Percentiles rank a stretch among this genome's conserved stretches.
Evolutionary conservation across 2,329 filamentous ascomycete genomes (phyloP).

Genomic region (Fusarium fujikuroi): DNA sequence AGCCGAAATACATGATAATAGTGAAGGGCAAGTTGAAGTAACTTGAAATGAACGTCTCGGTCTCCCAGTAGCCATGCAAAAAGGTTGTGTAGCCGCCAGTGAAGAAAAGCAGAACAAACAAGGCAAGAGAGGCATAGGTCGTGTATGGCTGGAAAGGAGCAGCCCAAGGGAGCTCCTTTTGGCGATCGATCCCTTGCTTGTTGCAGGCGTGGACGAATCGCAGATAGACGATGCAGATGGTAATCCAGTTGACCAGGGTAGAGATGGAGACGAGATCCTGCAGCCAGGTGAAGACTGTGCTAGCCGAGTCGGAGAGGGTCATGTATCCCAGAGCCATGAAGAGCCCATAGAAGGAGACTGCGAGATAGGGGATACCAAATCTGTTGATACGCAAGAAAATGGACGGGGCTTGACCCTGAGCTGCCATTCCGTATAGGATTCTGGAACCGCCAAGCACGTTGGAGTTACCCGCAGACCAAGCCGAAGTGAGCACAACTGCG

Average conservation of each 20-base stretch:
- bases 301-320: not conserved
- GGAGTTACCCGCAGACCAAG: slow-evolving; percentile 1
- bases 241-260: slow-evolving; percentile 1
- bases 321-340: slow-evolving; percentile 11
- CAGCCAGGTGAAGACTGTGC: slow-evolving; percentile 9
- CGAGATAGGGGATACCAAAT: slow-evolving; percentile 5
- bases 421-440: not conserved
- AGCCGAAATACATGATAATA: not conserved
- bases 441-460: slow-evolving; percentile 2
- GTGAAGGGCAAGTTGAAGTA: slow-evolving; percentile 9
- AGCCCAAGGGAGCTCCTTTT: slow-evolving; percentile 3
- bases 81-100: slow-evolving; percentile 2
- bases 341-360: not conserved
- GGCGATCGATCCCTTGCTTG: not conserved
- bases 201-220: not conserved
- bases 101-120: slow-evolving; percentile 1
- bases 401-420: not conserved
- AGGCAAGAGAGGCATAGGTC: not conserved
- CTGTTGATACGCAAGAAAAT: slow-evolving; percentile 3
- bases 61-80: not conserved
- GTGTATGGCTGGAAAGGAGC: slow-evolving; percentile 4
- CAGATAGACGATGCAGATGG: not conserved
- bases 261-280: slow-evolving; percentile 2
- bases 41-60: not conserved
- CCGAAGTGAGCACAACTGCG: slow-evolving; percentile 7